Evolutionary conservation across 371 early-diverging fungal genomes (phyloP).

Genomic region (Mucor sp.): DNA sequence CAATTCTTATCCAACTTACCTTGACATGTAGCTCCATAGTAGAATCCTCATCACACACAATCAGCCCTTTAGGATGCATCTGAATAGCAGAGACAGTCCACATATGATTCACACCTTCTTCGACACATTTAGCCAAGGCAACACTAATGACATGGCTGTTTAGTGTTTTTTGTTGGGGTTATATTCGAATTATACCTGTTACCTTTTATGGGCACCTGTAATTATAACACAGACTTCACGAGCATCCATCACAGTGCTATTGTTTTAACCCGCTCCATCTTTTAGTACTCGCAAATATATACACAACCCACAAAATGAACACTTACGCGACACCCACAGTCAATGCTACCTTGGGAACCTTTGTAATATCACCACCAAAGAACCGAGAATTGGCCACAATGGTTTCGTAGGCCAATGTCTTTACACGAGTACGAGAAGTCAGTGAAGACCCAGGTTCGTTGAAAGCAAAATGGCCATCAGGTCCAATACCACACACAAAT

Average conservation of each 20-base stretch:
- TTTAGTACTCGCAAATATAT: not conserved
- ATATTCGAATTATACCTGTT: slow-evolving; percentile 76
- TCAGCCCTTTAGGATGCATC: slow-evolving; percentile 79
- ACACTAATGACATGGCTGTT: slow-evolving; percentile 70
- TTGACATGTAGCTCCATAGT: slow-evolving; percentile 79
- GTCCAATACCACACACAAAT: slow-evolving; percentile 43
- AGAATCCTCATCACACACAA: slow-evolving; percentile 90
- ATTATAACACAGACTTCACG: slow-evolving; percentile 82
- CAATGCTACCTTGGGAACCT: slow-evolving; percentile 71
- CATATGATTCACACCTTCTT: slow-evolving; percentile 84
- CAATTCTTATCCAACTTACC: slow-evolving; percentile 43
- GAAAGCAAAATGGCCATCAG: slow-evolving; percentile 69
- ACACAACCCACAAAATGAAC: not conserved
- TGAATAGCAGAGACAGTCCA: slow-evolving; percentile 89
- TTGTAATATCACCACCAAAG: slow-evolving; percentile 71
- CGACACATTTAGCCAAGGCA: slow-evolving; percentile 83
- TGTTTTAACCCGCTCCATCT: not conserved
- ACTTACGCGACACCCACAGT: slow-evolving; percentile 69
- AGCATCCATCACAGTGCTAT: slow-evolving; percentile 76
- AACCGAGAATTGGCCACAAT: slow-evolving; percentile 73
- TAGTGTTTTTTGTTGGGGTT: slow-evolving; percentile 57
- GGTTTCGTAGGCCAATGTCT: slow-evolving; percentile 74
- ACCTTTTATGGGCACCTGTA: slow-evolving; percentile 74
- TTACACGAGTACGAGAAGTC: slow-evolving; percentile 68
- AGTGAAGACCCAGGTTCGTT: slow-evolving; percentile 74